These are phyloP conservation scores for Silene vulgaris DNA, from an alignment of 179 eudicot species.

Conservation along the genomic window DNA sequence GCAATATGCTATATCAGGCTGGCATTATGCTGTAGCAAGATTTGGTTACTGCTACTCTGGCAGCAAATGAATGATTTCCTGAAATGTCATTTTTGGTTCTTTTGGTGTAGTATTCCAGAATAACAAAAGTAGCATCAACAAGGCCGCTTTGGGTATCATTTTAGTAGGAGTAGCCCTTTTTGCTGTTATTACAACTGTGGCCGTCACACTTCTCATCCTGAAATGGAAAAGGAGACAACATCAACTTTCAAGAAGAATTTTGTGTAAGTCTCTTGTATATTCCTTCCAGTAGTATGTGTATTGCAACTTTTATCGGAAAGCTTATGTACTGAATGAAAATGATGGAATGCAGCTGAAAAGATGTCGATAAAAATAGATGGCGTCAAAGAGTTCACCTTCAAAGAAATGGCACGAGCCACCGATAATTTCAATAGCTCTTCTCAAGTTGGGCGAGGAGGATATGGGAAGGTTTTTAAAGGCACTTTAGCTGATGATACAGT, in stretches of 20 bases:
- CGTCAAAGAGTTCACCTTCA: slow-evolving; percentile 55
- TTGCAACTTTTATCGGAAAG: background rate
- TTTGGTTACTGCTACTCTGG: background rate
- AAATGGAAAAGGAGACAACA: slow-evolving; percentile 33
- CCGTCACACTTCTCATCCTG: slow-evolving; percentile 34
- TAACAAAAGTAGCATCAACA: slow-evolving; percentile 34
- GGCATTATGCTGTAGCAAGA: background rate
- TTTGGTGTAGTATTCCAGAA: slow-evolving; percentile 32
- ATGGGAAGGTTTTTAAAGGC: slow-evolving; percentile 69
- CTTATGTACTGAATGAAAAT: slow-evolving; percentile 3
- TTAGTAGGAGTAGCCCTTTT: slow-evolving; percentile 33
- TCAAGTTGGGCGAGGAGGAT: slow-evolving; percentile 80
- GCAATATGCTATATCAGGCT: background rate
- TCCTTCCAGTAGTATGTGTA: background rate
- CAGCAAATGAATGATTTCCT: background rate
- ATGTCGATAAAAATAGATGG: slow-evolving; percentile 58
- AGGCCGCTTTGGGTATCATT: slow-evolving; percentile 38
- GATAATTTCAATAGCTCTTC: slow-evolving; percentile 36
- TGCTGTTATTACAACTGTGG: slow-evolving; percentile 37
- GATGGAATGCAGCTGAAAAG: slow-evolving; percentile 48
- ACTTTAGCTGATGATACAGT: slow-evolving; percentile 40
- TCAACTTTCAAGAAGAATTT: slow-evolving; percentile 30
- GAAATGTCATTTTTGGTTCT: slow-evolving; percentile 8
- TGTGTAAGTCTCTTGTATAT: slow-evolving; percentile 39
- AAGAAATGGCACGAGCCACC: slow-evolving; percentile 60